A percentile compares a stretch with the other conserved stretches of the same genome.
Conservation (phyloP, 179 eudicot species). For the Spinacia oleracea region DNA sequence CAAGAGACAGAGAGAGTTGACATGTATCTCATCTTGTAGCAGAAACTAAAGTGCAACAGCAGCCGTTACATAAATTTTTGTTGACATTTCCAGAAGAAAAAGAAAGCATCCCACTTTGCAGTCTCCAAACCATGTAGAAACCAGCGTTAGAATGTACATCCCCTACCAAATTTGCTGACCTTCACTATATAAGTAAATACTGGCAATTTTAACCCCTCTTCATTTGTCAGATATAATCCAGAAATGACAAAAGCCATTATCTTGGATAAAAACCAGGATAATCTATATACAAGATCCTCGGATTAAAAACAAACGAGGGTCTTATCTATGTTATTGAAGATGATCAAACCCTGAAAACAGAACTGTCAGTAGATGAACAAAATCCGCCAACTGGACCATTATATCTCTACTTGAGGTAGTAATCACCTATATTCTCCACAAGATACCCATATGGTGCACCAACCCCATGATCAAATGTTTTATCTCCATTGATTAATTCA, state of each 20-base stretch:
- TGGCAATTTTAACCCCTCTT: constrained; percentile 15
- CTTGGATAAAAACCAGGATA: constrained; percentile 26
- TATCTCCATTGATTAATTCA: constrained; percentile 36
- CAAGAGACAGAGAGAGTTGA: constrained; percentile 8
- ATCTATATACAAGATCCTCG: constrained; percentile 49
- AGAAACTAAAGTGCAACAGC: neutral
- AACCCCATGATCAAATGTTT: constrained; percentile 53
- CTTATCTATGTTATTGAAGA: constrained; percentile 33
- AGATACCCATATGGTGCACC: constrained; percentile 58
- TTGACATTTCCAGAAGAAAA: neutral
- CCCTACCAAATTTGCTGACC: constrained; percentile 19
- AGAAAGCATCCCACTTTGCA: constrained; percentile 20
- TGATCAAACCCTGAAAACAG: constrained; percentile 10
- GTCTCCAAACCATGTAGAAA: constrained; percentile 5
- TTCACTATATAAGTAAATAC: neutral
- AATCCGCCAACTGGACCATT: constrained; percentile 21
- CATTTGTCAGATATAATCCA: constrained; percentile 22
- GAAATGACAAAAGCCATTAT: constrained; percentile 15
- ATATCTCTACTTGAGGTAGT: constrained; percentile 43
- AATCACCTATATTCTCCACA: constrained; percentile 59
- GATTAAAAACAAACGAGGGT: constrained; percentile 29
- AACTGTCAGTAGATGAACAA: constrained; percentile 27
- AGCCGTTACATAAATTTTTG: neutral
- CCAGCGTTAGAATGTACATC: constrained; percentile 23
- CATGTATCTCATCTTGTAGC: constrained; percentile 15